A percentile compares a stretch with the other conserved stretches of the same genome.
Conservation (phyloP, 2,329 filamentous ascomycete genomes). For the Clonostachys solani region DNA sequence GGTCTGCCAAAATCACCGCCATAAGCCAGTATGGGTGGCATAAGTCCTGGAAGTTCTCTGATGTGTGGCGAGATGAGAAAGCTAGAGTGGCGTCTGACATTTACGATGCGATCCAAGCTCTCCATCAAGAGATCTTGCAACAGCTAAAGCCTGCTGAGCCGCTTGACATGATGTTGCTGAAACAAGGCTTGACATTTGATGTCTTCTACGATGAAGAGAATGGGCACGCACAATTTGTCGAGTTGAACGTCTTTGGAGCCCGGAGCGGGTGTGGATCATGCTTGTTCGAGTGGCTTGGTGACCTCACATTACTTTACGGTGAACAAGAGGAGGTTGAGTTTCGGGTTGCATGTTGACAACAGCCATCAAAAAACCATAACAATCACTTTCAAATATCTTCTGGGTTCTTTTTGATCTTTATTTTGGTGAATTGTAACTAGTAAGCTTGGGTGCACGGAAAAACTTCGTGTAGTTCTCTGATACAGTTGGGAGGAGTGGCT, state of each 20-base stretch:
- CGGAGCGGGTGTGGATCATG: conserved; percentile 37
- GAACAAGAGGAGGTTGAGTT: conserved; percentile 19
- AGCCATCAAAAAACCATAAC: too few species aligned
- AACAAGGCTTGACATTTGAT: conserved; percentile 38
- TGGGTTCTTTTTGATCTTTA: too few species aligned
- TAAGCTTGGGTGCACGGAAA: too few species aligned
- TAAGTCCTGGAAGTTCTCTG: conserved; percentile 20
- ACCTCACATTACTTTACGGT: conserved; percentile 29
- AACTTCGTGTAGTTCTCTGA: too few species aligned
- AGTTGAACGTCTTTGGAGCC: conserved; percentile 39
- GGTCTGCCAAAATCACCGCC: conserved; percentile 19
- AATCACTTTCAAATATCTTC: too few species aligned
- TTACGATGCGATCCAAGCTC: conserved; percentile 6
- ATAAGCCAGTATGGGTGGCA: conserved; percentile 37
- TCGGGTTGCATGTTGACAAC: conserved; percentile 3
- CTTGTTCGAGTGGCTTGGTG: conserved; percentile 37
- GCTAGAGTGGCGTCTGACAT: conserved; percentile 10
- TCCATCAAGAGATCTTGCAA: conserved; percentile 18
- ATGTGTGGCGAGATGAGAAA: conserved; percentile 3
- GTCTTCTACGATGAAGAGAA: conserved; percentile 25
- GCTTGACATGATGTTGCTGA: conserved; percentile 19
- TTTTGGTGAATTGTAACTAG: too few species aligned
- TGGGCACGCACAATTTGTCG: conserved; percentile 23
- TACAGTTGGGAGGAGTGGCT: too few species aligned
- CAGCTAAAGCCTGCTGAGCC: conserved; percentile 9